Evolutionary conservation across 1,139 yeast species (phyloP).

Genomic region (Magnusiomyces fungicola): DNA sequence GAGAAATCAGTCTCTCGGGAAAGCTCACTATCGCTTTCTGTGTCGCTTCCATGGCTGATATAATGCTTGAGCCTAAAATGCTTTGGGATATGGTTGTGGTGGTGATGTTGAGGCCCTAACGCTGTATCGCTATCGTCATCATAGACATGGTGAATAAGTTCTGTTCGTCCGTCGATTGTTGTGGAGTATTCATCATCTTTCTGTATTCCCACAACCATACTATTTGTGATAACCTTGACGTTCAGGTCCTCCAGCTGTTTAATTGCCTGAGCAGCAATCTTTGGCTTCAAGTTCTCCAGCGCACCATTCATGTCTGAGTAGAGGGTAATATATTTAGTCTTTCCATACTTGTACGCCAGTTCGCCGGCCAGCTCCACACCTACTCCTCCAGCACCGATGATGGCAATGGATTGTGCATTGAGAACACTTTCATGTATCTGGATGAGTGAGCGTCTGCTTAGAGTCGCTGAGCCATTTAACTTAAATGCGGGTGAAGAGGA

Average conservation of each 20-base stretch:
- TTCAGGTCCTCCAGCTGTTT: conserved; percentile 10
- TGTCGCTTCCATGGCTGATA: background rate
- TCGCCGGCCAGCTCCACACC: conserved; percentile 25
- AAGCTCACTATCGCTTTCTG: background rate
- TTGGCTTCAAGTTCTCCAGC: conserved; percentile 9
- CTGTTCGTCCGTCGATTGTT: background rate
- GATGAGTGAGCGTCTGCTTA: conserved; percentile 10
- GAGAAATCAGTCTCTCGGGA: background rate
- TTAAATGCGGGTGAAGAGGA: conserved; percentile 16
- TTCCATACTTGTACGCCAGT: conserved; percentile 21
- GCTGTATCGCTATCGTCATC: no score
- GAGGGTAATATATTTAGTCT: conserved; percentile 15
- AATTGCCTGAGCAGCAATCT: conserved; percentile 12
- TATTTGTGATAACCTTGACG: conserved; percentile 9
- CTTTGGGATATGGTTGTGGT: no score
- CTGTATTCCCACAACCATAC: conserved; percentile 4
- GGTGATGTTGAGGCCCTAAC: no score
- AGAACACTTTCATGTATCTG: conserved; percentile 8
- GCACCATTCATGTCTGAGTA: conserved; percentile 11
- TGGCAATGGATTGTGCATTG: conserved; percentile 19
- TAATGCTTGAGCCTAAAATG: background rate
- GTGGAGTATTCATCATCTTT: background rate
- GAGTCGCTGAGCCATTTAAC: conserved; percentile 12
- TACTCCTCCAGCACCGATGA: conserved; percentile 25
- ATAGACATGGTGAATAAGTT: background rate